Evolutionary conservation across 1,139 yeast genomes (phyloP).

Genomic region (Casaregolazyma lundiana): DNA sequence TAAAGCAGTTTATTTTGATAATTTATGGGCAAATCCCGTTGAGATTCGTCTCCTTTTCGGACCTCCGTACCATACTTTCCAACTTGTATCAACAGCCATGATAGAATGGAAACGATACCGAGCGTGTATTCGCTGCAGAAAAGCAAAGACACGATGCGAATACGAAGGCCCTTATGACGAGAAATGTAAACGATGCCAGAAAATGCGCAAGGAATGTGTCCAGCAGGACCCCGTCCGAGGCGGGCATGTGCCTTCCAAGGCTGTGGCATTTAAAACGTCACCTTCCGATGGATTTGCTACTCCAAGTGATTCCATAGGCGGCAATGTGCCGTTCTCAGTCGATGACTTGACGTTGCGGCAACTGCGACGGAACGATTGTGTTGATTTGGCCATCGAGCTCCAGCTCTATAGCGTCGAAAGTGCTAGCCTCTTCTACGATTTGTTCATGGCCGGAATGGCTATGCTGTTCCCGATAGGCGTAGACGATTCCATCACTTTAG

Average conservation of each 20-base stretch:
- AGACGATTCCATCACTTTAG: constrained; percentile 27
- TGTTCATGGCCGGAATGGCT: constrained; percentile 7
- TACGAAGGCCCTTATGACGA: constrained; percentile 44
- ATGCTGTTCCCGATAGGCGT: constrained; percentile 6
- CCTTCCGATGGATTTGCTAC: not conserved
- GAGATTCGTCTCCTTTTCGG: no score
- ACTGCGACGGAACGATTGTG: constrained; percentile 1
- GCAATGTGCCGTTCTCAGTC: not conserved
- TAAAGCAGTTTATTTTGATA: no score
- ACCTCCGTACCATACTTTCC: no score
- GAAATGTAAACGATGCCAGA: constrained; percentile 46
- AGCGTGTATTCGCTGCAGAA: constrained; percentile 56
- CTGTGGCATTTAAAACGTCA: not conserved
- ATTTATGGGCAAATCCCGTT: no score
- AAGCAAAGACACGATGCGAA: constrained; percentile 52
- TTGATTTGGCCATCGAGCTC: constrained; percentile 10
- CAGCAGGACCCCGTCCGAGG: constrained; percentile 4
- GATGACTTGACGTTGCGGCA: not conserved
- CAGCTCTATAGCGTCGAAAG: constrained; percentile 10
- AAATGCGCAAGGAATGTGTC: constrained; percentile 41
- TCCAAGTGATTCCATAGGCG: not conserved
- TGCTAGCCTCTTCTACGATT: constrained; percentile 5
- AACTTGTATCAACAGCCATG: no score
- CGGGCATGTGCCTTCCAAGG: constrained; percentile 5
- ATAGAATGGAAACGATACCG: constrained; percentile 22